phyloP scores from a whole-genome alignment of 2,329 filamentous ascomycete species.

The Neospermospora avenae region DNA sequence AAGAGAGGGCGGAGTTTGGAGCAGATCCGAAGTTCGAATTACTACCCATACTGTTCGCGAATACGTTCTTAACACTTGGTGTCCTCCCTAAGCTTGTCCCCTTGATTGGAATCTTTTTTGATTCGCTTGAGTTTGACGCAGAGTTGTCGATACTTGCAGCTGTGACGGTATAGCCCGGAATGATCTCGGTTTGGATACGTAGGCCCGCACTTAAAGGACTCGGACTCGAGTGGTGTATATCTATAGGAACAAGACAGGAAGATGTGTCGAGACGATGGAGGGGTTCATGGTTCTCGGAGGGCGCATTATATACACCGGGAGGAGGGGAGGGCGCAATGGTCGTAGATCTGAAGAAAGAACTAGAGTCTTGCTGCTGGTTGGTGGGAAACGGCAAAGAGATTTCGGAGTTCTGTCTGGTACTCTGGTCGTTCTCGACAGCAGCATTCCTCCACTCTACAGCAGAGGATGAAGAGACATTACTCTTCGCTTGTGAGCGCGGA shows the following conservation, averaged over 20 bases:
- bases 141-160: slow-evolving; percentile 24
- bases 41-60: slow-evolving; percentile 47
- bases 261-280: slow-evolving; percentile 29
- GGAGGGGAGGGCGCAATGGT: slow-evolving; percentile 40
- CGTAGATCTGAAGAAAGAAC: slow-evolving; percentile 36
- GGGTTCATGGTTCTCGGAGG: slow-evolving; percentile 10
- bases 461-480: slow-evolving; percentile 8
- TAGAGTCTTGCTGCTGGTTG: slow-evolving; percentile 11
- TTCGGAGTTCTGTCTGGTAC: slow-evolving; percentile 14
- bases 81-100: slow-evolving; percentile 47
- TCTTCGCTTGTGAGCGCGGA: slow-evolving; percentile 15
- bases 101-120: slow-evolving; percentile 12
- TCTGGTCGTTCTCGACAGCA: slow-evolving; percentile 18
- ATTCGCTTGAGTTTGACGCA: slow-evolving; percentile 19
- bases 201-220: slow-evolving; percentile 33
- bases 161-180: slow-evolving; percentile 28
- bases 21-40: slow-evolving; percentile 44
- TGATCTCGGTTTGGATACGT: slow-evolving; percentile 38
- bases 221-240: slow-evolving; percentile 14
- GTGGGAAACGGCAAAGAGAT: slow-evolving; percentile 12
- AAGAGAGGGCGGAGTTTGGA: slow-evolving; percentile 66
- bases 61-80: slow-evolving; percentile 56
- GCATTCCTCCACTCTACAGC: slow-evolving; percentile 4
- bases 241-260: slow-evolving; percentile 19
- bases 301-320: slow-evolving; percentile 17